Base-by-base conservation (phyloP, 345 rosid species). In the Mangifera indica region DNA sequence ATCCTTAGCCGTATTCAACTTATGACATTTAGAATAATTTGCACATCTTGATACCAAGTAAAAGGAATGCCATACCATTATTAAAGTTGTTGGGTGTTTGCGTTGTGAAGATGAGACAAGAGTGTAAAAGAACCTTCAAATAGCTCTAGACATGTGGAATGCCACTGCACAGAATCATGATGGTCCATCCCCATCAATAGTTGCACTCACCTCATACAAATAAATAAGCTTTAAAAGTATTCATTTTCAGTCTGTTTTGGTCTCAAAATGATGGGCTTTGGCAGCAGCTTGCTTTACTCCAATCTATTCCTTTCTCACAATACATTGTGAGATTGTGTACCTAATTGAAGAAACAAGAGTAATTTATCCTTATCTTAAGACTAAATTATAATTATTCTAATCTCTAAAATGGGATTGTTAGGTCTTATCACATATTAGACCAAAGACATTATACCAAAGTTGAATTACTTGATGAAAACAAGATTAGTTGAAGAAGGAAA, bases 361-460 rank as follows among this genome's bases (percentile, higher is more conserved):
- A 53, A n/a, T 21, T 24, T 20, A 14, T n/a, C 18, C 20, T 18
- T 18, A n/a, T 18, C 56, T 52, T 52, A 14, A 52, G 56, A 46
- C 51, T 17, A 52, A 18, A 52, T 17, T 52, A 18, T 53, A n/a
- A 53, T 53, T 53, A n/a, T n/a, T n/a, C n/a, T n/a, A n/a, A n/a
- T n/a, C 57, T 53, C 22, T 18, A 53, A n/a, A n/a, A n/a, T n/a
- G n/a, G n/a, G n/a, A n/a, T 10, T 7, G 1, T 54, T n/a, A 12
- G 7, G 25, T 58, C 61, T 58, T 57, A 10, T 57, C 53, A 18
- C 18, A 49, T 14, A 15, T 4, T 49, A 13, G n/a, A 15, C 15
- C 53, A 54, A 29, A 7, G 54, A 63, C 32, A 22, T 63, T 14
- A 63, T 63, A 46, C 54, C 54, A 64, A 45, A 62, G 49, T 40